A percentile compares a stretch with the other conserved stretches of the same genome.
Conservation (phyloP, 768 basidiomycete species). For the Pleurotus citrinopileatus region DNA sequence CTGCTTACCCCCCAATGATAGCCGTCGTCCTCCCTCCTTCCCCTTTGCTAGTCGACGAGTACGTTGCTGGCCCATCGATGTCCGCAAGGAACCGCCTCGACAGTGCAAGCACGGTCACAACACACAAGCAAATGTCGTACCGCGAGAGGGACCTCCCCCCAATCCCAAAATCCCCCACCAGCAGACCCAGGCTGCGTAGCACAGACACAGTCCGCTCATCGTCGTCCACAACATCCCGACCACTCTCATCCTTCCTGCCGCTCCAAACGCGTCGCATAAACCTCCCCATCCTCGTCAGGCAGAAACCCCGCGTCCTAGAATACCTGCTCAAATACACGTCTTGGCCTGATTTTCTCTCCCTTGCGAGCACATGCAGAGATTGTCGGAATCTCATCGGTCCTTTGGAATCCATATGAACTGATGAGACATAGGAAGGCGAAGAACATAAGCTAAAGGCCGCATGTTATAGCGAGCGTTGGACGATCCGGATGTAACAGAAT, state of each 20-base stretch:
- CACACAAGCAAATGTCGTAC: not conserved
- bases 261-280: not conserved
- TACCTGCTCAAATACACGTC: slow-evolving; percentile 28
- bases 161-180: not conserved
- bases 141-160: slow-evolving; percentile 2
- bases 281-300: slow-evolving; percentile 13
- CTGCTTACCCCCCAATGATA: not conserved
- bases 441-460: no score
- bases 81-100: not conserved
- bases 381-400: slow-evolving; percentile 27
- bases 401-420: slow-evolving; percentile 21
- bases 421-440: no score
- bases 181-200: slow-evolving; percentile 3
- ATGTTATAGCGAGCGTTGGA: no score
- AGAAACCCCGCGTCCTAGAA: slow-evolving; percentile 21
- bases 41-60: slow-evolving; percentile 1
- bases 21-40: not conserved
- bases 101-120: not conserved
- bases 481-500: no score
- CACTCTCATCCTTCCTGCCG: slow-evolving; percentile 15
- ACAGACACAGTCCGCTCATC: not conserved
- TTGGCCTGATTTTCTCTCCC: slow-evolving; percentile 37
- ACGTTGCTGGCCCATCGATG: not conserved
- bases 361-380: slow-evolving; percentile 35
- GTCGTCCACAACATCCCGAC: slow-evolving; percentile 16